Percentiles rank a stretch among this genome's conserved stretches.
These are phyloP conservation scores for Paraphoma chrysanthemicola DNA, from an alignment of 2,329 filamentous ascomycete genomes.

Conservation along the genomic window DNA sequence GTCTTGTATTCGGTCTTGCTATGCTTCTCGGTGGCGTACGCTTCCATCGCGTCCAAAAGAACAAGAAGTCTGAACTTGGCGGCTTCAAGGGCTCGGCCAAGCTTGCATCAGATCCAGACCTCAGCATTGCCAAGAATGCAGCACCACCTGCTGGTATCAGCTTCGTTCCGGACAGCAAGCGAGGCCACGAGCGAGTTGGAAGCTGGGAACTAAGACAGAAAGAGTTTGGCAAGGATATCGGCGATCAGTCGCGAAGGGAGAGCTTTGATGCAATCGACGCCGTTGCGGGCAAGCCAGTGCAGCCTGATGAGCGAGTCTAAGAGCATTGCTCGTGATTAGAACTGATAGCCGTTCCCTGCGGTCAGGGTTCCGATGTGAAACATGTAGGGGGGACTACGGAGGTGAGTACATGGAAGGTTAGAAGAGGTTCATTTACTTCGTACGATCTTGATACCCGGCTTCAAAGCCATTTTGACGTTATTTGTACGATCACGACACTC, in stretches of 20 bases:
- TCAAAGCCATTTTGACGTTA: conserved; percentile 7
- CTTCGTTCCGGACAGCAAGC: conserved; percentile 18
- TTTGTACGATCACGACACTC: conserved; percentile 2
- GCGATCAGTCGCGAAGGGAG: conserved; percentile 36
- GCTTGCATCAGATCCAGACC: conserved; percentile 61
- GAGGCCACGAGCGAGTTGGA: conserved; percentile 60
- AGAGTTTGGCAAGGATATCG: conserved; percentile 32
- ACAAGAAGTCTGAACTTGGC: conserved; percentile 50
- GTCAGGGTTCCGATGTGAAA: too few relatives aligned
- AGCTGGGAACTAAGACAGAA: conserved; percentile 63
- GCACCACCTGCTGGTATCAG: conserved; percentile 41
- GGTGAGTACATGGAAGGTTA: background rate
- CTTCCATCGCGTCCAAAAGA: conserved; percentile 45
- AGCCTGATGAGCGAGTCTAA: conserved; percentile 58
- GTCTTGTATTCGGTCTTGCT: conserved; percentile 49
- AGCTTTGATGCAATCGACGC: conserved; percentile 57
- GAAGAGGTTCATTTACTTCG: conserved; percentile 20
- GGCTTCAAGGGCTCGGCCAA: conserved; percentile 65
- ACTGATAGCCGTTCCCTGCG: too few relatives aligned
- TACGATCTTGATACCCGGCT: conserved; percentile 39
- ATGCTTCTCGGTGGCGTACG: conserved; percentile 57
- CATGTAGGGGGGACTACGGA: too few relatives aligned
- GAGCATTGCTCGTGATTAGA: background rate
- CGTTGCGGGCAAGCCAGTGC: conserved; percentile 51
- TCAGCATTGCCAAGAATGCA: conserved; percentile 55